A percentile compares a stretch with the other conserved stretches of the same genome.
phyloP scores from a whole-genome alignment of 257 asterid species.

The Plantago ovata region DNA sequence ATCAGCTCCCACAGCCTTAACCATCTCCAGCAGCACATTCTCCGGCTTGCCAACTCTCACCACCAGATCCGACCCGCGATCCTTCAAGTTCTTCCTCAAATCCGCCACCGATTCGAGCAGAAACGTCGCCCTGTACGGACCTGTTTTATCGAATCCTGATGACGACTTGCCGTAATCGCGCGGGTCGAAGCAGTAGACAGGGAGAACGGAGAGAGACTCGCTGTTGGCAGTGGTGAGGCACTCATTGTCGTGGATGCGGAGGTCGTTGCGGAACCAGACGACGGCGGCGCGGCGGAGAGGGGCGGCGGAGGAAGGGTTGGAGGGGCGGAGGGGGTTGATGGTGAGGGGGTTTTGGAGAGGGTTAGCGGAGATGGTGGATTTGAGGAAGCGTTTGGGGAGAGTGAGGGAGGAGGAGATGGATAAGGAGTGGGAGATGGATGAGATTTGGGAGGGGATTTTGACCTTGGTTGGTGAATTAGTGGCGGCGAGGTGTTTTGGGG shows the following conservation, averaged over 20 bases:
- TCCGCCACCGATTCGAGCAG: slow-evolving; percentile 73
- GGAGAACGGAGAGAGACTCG: slow-evolving; percentile 75
- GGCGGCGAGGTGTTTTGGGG: slow-evolving; percentile 42
- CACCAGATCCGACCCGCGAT: slow-evolving; percentile 88
- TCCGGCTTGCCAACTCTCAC: slow-evolving; percentile 90
- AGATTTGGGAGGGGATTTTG: slow-evolving; percentile 76
- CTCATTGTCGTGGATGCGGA: slow-evolving; percentile 90
- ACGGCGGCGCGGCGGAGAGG: slow-evolving; percentile 68
- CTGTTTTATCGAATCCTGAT: slow-evolving; percentile 84
- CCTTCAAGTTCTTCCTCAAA: slow-evolving; percentile 58
- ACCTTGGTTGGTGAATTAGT: slow-evolving; percentile 39
- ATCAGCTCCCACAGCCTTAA: slow-evolving; percentile 79
- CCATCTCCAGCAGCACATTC: slow-evolving; percentile 72
- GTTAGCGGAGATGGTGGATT: slow-evolving; percentile 37
- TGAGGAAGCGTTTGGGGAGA: slow-evolving; percentile 32
- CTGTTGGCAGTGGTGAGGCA: slow-evolving; percentile 75
- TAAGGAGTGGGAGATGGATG: slow-evolving; percentile 45
- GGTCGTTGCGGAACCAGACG: slow-evolving; percentile 97
- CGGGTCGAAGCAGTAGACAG: slow-evolving; percentile 96
- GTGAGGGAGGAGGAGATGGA: slow-evolving; percentile 48
- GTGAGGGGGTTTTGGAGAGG: slow-evolving; percentile 41
- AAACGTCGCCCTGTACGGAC: slow-evolving; percentile 76
- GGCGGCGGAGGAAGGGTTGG: slow-evolving; percentile 43
- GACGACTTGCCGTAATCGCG: slow-evolving; percentile 85
- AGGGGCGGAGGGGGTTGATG: slow-evolving; percentile 43